Conservation (phyloP, 495 filamentous ascomycete species). For the Daldinia concentrica region DNA sequence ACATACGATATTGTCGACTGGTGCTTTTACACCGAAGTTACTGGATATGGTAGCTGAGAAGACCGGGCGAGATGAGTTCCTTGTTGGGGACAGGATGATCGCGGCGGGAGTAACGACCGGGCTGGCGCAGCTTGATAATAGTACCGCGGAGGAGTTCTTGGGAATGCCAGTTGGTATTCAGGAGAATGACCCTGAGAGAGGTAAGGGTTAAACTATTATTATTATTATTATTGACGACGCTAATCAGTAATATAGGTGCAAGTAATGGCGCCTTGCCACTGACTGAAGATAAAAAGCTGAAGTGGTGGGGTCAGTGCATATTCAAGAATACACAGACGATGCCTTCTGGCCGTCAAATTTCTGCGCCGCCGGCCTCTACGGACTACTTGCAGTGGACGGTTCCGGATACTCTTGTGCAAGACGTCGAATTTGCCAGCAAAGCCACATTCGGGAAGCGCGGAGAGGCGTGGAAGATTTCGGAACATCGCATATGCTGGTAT, state of each 20-base stretch:
- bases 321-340: conserved; percentile 62
- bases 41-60: conserved; percentile 60
- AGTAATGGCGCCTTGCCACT: conserved; percentile 50
- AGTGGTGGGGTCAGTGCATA: conserved; percentile 62
- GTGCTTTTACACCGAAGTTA: conserved; percentile 67
- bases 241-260: conserved; percentile 26
- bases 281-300: conserved; percentile 55
- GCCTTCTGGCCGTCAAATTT: conserved; percentile 53
- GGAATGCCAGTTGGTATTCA: conserved; percentile 51
- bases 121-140: conserved; percentile 49
- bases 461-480: conserved; percentile 30
- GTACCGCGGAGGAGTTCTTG: conserved; percentile 41
- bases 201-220: conserved; percentile 1
- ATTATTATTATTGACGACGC: background rate
- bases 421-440: conserved; percentile 41
- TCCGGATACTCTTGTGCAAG: conserved; percentile 45
- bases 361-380: conserved; percentile 55
- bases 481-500: conserved; percentile 53
- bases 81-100: conserved; percentile 61
- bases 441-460: conserved; percentile 39
- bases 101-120: conserved; percentile 66
- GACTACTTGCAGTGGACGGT: conserved; percentile 62
- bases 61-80: conserved; percentile 55
- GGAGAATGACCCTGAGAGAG: conserved; percentile 40
- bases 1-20: conserved; percentile 63